Conservation (phyloP, 495 filamentous ascomycete genomes). For the Penicillium egyptiacum region DNA sequence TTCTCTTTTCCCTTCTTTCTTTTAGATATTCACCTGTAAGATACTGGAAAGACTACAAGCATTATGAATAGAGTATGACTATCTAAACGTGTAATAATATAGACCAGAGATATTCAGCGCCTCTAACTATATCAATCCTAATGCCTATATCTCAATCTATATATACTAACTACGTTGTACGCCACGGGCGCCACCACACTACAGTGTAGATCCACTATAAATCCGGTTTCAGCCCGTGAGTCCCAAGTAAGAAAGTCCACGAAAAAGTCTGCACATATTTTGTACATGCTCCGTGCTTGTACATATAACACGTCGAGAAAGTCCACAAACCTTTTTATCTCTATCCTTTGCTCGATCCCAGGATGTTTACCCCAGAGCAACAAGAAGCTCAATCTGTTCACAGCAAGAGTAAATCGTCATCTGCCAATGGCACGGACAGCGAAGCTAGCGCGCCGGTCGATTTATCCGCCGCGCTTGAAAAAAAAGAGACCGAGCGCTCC, state of each 20-base stretch:
- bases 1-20: no score
- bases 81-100: not conserved
- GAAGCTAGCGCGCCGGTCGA: slow-evolving; percentile 2
- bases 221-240: slow-evolving; percentile 10
- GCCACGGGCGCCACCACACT: slow-evolving; percentile 7
- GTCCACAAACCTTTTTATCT: not conserved
- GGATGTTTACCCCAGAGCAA: slow-evolving; percentile 11
- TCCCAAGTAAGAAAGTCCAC: not conserved
- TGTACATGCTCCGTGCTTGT: not conserved
- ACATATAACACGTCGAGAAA: slow-evolving; percentile 11
- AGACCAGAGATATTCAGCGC: no score
- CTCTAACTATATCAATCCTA: not conserved
- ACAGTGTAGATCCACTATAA: slow-evolving; percentile 11
- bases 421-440: not conserved
- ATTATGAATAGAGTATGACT: no score
- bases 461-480: not conserved
- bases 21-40: no score
- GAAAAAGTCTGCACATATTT: not conserved
- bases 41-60: no score
- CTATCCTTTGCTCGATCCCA: slow-evolving; percentile 1
- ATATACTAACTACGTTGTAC: slow-evolving; percentile 1
- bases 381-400: slow-evolving; percentile 5
- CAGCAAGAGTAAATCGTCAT: not conserved
- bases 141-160: not conserved
- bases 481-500: slow-evolving; percentile 16